Conservation (phyloP, 2,329 filamentous ascomycete genomes). For the Sporothrix phasma region DNA sequence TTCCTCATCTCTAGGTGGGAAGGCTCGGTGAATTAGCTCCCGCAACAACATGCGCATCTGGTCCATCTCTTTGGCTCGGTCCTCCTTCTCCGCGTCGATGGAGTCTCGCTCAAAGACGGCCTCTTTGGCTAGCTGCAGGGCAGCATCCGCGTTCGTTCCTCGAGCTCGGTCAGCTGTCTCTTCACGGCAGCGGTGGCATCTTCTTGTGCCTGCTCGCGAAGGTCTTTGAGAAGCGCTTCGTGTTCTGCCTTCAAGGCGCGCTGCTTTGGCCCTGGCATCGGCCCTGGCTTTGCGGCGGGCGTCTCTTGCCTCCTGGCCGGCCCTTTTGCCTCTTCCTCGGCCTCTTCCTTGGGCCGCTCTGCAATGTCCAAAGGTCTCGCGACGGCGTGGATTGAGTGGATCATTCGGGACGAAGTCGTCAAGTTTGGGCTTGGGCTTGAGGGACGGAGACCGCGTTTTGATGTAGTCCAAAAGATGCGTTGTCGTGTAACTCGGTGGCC, state of each 20-base stretch:
- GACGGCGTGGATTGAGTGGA: not conserved
- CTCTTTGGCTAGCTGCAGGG: not conserved
- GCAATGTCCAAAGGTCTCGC: not conserved
- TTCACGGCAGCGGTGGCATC: not conserved
- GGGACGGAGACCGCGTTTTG: not conserved
- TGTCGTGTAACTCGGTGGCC: not conserved
- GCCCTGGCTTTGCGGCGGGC: not conserved
- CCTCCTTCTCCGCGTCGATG: not conserved
- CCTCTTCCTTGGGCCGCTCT: not conserved
- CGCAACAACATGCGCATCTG: not conserved
- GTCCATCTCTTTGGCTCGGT: not conserved
- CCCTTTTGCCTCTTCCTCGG: not conserved
- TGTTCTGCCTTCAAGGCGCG: not conserved
- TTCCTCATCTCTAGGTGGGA: not conserved
- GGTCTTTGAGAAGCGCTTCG: not conserved
- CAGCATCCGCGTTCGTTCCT: constrained; percentile 9
- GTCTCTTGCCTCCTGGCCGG: not conserved
- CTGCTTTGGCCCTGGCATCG: not conserved
- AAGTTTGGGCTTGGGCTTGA: not conserved
- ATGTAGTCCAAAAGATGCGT: not conserved
- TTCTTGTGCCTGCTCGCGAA: not conserved
- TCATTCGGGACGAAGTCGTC: not conserved
- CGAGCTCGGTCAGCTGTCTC: not conserved
- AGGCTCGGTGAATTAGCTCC: not conserved
- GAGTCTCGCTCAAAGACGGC: constrained; percentile 1